Evolutionary conservation across 805 yeast genomes (phyloP).

Genomic region (Cephaloascus albidus): DNA sequence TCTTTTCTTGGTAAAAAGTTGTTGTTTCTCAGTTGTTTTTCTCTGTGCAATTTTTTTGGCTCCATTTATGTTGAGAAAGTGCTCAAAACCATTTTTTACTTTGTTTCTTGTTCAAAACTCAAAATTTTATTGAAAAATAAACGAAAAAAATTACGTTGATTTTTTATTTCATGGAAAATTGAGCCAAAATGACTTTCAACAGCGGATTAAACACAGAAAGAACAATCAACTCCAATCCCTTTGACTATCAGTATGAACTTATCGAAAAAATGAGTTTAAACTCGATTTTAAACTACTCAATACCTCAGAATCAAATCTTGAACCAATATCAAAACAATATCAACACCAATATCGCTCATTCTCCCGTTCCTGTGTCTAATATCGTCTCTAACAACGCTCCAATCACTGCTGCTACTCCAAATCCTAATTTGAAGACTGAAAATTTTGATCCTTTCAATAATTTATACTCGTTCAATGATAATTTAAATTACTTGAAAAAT

Average conservation of each 20-base stretch:
- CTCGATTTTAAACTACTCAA: background rate
- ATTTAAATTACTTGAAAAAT: background rate
- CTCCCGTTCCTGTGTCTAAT: background rate
- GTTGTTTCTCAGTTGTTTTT: no score
- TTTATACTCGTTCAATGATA: background rate
- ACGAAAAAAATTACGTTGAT: no score
- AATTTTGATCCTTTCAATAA: background rate
- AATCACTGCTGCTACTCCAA: background rate
- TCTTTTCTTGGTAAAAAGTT: no score
- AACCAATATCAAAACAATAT: background rate
- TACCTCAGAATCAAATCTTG: background rate
- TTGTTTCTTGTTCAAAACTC: no score
- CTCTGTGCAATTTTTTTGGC: no score
- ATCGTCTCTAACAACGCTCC: background rate
- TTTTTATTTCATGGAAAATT: no score
- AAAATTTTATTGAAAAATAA: no score
- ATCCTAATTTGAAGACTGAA: background rate
- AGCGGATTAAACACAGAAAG: no score
- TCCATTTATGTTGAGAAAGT: no score
- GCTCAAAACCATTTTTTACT: no score
- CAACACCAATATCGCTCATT: background rate
- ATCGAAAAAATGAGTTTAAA: background rate
- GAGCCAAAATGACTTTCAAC: no score
- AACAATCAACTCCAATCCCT: background rate
- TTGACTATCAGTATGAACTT: background rate